Base-by-base conservation (phyloP, 129 eudicot species). In the Heracleum sosnowskyi region DNA sequence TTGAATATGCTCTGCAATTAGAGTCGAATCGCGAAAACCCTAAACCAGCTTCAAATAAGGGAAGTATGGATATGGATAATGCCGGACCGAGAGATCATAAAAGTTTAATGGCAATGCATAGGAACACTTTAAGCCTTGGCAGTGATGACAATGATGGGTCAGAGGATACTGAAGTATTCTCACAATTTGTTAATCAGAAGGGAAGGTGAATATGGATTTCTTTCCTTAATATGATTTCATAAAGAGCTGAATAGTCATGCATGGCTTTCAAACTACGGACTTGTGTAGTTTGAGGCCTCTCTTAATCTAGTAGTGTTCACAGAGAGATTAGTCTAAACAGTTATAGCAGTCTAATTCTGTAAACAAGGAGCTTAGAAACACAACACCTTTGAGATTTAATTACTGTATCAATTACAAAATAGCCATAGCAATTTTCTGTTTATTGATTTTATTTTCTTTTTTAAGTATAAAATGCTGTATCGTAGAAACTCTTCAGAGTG, bases 91-190 rank as follows among this genome's bases (percentile, higher is more conserved):
- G 9, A 11, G 70, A 64, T 64, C 70, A 64, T 4, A 64, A 13
- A 20, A 29, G 70, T 12, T 12, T 64, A 64, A 64, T 64, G 70
- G 70, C 70, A 64, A 64, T 64, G 70, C 70, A 64, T 64, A 64
- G 70, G 70, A 64, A 64, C 70, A 64, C 70, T 64, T 64, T 64
- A 64, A 64, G 70, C 70, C 70, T 64, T 12, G 70, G 70, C 35
- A 64, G 70, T 64, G 70, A 64, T 29, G 70, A 28, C 22, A 15
- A 29, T 29, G 37, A 29, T 29, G 22, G 37, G 22, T 64, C 70
- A 29, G 70, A 64, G 20, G 34, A 64, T 64, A 64, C 2, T 15
- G 70, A 64, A 64, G 70, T 29, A 29, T 64, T 64, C 37, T 64
- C 70, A 31, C 70, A 64, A 17, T 12, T 64, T 28, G 70, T 64